phyloP scores from a whole-genome alignment of 345 rosid genomes.

The Populus simonii region DNA sequence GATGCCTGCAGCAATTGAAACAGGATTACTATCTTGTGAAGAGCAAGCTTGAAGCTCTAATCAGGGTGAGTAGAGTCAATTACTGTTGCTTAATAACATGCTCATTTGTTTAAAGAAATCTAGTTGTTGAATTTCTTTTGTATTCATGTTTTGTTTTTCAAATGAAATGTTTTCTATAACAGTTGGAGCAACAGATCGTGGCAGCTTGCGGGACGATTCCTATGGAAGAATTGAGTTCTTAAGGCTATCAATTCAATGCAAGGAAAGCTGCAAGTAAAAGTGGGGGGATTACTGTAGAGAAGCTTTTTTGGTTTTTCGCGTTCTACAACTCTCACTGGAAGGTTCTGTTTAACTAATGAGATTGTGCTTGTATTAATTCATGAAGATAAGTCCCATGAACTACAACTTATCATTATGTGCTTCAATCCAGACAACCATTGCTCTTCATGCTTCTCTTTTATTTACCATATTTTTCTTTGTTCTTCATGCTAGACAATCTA shows the following conservation, averaged over 20 bases:
- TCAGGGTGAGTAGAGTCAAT: slow-evolving; percentile 48
- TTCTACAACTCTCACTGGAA: slow-evolving; percentile 7
- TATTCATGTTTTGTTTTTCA: background rate
- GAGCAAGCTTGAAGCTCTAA: slow-evolving; percentile 73
- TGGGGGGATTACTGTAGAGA: slow-evolving; percentile 20
- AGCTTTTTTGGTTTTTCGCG: slow-evolving; percentile 8
- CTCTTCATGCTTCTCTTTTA: background rate
- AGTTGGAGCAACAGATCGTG: slow-evolving; percentile 90
- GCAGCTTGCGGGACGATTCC: slow-evolving; percentile 86
- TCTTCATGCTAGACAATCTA: background rate
- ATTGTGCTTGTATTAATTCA: slow-evolving; percentile 24
- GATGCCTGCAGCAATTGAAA: slow-evolving; percentile 79
- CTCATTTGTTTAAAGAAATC: background rate
- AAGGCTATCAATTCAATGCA: slow-evolving; percentile 9
- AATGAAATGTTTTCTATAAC: slow-evolving; percentile 17
- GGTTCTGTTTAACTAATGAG: slow-evolving; percentile 20
- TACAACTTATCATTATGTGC: slow-evolving; percentile 14
- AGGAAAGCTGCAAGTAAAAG: slow-evolving; percentile 2
- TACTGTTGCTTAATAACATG: background rate
- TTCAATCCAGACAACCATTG: background rate
- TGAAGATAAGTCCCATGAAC: slow-evolving; percentile 9
- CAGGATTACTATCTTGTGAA: slow-evolving; percentile 70
- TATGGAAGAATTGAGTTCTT: slow-evolving; percentile 45
- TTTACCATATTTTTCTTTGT: too few relatives aligned
- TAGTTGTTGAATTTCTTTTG: background rate